Conservation (phyloP, 345 rosid genomes). For the Odontarrhena argentea region DNA sequence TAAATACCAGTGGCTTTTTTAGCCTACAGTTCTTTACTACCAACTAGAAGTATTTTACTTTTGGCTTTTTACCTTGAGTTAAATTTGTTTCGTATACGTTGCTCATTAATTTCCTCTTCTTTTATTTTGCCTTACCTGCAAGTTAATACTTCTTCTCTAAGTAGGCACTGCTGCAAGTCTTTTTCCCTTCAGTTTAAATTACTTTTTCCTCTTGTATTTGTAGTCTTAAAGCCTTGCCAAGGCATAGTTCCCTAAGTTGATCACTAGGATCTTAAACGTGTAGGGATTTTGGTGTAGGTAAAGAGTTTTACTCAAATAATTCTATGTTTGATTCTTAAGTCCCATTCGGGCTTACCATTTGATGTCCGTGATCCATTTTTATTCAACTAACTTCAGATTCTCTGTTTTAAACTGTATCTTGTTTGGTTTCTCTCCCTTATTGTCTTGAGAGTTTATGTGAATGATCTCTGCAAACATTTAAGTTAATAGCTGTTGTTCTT, state of each 20-base stretch:
- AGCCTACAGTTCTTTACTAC: slow-evolving; percentile 60
- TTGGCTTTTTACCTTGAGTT: slow-evolving; percentile 39
- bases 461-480: slow-evolving; percentile 8
- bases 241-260: slow-evolving; percentile 17
- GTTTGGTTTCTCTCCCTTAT: slow-evolving; percentile 23
- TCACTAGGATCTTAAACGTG: background rate
- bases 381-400: slow-evolving; percentile 1
- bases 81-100: slow-evolving; percentile 31
- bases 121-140: slow-evolving; percentile 17
- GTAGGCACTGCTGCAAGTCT: slow-evolving; percentile 4
- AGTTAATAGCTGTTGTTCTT: background rate
- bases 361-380: slow-evolving; percentile 4
- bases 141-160: slow-evolving; percentile 35
- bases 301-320: slow-evolving; percentile 1
- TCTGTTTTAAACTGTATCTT: background rate
- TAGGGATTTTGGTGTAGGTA: background rate
- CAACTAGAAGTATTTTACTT: slow-evolving; percentile 16
- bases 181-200: slow-evolving; percentile 13
- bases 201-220: slow-evolving; percentile 15
- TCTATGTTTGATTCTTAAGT: background rate
- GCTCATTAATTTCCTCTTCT: slow-evolving; percentile 39
- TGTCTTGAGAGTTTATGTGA: slow-evolving; percentile 14
- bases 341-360: background rate
- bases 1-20: slow-evolving; percentile 58
- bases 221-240: background rate